phyloP scores from a whole-genome alignment of 805 yeast species.

The Suhomyces kilbournensis region DNA sequence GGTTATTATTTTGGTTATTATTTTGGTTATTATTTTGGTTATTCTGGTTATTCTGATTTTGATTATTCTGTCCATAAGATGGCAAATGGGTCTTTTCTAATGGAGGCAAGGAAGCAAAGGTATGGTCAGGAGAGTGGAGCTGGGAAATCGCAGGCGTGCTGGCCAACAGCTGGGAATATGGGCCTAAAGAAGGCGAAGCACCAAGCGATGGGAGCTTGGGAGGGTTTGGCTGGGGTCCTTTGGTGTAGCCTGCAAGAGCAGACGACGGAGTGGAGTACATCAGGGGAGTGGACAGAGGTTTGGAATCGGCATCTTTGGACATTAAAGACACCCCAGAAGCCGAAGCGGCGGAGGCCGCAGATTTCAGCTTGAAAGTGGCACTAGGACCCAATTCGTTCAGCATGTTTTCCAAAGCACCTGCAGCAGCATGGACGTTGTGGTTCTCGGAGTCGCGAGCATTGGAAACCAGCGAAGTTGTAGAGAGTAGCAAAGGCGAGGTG shows the following conservation, averaged over 20 bases:
- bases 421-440: conserved; percentile 21
- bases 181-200: conserved; percentile 46
- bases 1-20: conserved; percentile 2
- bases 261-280: conserved; percentile 37
- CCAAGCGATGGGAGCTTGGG: conserved; percentile 36
- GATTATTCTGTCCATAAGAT: not conserved
- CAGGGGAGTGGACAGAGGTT: conserved; percentile 7
- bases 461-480: conserved; percentile 46
- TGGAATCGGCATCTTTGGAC: conserved; percentile 2
- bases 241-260: conserved; percentile 20
- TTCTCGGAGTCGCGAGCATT: conserved; percentile 29
- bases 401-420: conserved; percentile 45
- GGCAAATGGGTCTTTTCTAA: conserved; percentile 11
- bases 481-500: conserved; percentile 61
- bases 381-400: conserved; percentile 43
- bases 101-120: conserved; percentile 20
- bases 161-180: conserved; percentile 23
- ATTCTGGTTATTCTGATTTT: too few relatives aligned
- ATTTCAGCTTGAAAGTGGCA: conserved; percentile 35
- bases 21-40: not conserved
- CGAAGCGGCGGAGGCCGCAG: conserved; percentile 10
- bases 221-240: conserved; percentile 11
- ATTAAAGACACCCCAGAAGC: conserved; percentile 30
- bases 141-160: conserved; percentile 15
- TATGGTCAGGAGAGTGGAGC: conserved; percentile 25